phyloP scores from a whole-genome alignment of 2,329 filamentous ascomycete species.

The Trichophyton mentagrophytes region DNA sequence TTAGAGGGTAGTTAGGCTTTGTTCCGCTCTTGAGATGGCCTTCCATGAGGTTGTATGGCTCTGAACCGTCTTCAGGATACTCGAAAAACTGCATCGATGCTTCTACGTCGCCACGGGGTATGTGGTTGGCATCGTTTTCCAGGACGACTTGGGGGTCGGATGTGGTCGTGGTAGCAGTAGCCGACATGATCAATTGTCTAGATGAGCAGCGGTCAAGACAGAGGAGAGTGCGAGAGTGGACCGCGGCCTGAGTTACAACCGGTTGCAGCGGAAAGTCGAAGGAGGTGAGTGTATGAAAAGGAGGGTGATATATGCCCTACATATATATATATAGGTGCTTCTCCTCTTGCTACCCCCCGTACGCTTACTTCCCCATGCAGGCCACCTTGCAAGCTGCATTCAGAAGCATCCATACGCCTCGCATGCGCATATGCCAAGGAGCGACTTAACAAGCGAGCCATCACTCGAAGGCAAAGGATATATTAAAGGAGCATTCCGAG shows the following conservation, averaged over 20 bases:
- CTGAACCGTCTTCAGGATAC: slow-evolving; percentile 46
- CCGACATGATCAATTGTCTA: background rate
- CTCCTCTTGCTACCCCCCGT: background rate
- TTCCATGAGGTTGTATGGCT: slow-evolving; percentile 57
- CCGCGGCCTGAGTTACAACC: background rate
- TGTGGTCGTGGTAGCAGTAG: slow-evolving; percentile 18
- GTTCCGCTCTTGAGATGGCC: slow-evolving; percentile 47
- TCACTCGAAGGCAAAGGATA: background rate
- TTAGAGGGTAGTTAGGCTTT: slow-evolving; percentile 51
- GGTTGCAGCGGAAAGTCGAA: background rate
- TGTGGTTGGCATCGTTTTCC: slow-evolving; percentile 21
- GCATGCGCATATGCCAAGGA: background rate
- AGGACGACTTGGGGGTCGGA: slow-evolving; percentile 15
- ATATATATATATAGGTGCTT: background rate
- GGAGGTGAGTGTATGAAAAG: background rate
- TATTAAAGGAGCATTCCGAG: background rate
- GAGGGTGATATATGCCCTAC: background rate
- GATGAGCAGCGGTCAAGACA: background rate
- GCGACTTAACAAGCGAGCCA: background rate
- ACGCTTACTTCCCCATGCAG: background rate
- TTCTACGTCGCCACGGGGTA: slow-evolving; percentile 49
- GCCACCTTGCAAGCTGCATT: background rate
- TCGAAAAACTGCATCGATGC: slow-evolving; percentile 54
- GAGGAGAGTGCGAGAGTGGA: background rate
- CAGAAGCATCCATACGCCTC: background rate